A percentile compares a stretch with the other conserved stretches of the same genome.
Conservation (phyloP, 2,329 filamentous ascomycete genomes). For the Hypomyces perniciosus region DNA sequence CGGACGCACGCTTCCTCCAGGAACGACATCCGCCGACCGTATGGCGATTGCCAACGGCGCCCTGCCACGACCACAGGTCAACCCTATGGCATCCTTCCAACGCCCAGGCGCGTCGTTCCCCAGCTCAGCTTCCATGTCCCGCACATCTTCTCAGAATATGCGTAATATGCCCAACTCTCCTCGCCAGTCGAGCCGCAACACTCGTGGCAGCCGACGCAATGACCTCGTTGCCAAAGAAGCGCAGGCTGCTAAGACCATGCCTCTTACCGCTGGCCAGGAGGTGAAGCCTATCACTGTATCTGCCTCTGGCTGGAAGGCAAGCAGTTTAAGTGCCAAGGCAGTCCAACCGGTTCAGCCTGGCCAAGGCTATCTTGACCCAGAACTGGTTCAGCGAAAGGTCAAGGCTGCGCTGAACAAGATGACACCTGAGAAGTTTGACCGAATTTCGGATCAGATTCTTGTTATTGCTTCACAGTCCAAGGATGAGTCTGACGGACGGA, state of each 20-base stretch:
- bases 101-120: constrained; percentile 55
- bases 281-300: constrained; percentile 73
- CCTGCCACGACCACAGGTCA: constrained; percentile 43
- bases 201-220: constrained; percentile 60
- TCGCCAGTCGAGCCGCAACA: constrained; percentile 57
- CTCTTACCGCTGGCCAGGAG: constrained; percentile 76
- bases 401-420: constrained; percentile 99
- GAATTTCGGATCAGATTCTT: constrained; percentile 88
- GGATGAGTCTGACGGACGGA: constrained; percentile 89
- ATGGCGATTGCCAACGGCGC: constrained; percentile 58
- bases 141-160: constrained; percentile 56
- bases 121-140: constrained; percentile 55
- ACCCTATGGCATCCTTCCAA: constrained; percentile 34
- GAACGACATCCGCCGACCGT: constrained; percentile 71
- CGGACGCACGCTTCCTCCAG: constrained; percentile 59
- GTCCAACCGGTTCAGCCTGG: constrained; percentile 33
- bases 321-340: constrained; percentile 51
- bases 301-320: constrained; percentile 82
- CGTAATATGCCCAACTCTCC: constrained; percentile 67
- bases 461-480: constrained; percentile 91
- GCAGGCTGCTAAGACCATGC: constrained; percentile 79
- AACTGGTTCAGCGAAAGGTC: constrained; percentile 96
- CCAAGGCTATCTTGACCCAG: constrained; percentile 67
- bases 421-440: constrained; percentile 98
- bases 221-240: constrained; percentile 54